Evolutionary conservation across 177 flowering plant genomes (phyloP).

Genomic region (Tripterygium wilfordii): DNA sequence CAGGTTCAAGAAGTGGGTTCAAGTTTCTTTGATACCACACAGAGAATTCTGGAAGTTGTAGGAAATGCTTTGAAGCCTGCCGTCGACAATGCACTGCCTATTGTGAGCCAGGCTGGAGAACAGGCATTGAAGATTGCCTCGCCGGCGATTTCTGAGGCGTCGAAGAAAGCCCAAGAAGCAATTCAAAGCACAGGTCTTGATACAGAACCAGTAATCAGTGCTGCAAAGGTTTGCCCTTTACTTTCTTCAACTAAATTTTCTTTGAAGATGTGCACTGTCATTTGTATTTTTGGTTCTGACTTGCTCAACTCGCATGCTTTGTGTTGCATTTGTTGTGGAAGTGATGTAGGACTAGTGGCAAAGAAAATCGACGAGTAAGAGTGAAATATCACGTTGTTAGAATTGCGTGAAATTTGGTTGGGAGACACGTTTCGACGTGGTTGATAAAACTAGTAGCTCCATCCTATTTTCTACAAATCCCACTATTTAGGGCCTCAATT

Average conservation of each 20-base stretch:
- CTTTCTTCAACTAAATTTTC: not conserved
- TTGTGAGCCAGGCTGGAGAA: conserved; percentile 63
- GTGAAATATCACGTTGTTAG: no score
- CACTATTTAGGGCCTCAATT: no score
- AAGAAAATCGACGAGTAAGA: no score
- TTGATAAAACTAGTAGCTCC: no score
- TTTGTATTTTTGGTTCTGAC: not conserved
- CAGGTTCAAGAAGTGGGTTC: conserved; percentile 62
- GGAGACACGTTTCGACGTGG: no score
- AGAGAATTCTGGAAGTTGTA: conserved; percentile 32
- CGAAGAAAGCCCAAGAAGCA: conserved; percentile 79
- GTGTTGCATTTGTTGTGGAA: no score
- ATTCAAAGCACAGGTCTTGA: conserved; percentile 72
- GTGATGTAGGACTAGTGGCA: no score
- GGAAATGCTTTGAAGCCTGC: conserved; percentile 63
- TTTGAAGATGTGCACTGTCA: not conserved
- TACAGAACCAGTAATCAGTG: conserved; percentile 56
- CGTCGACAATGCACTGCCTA: conserved; percentile 56
- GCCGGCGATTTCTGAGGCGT: conserved; percentile 68
- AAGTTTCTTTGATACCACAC: conserved; percentile 33
- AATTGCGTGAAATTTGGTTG: no score
- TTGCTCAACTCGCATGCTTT: not conserved
- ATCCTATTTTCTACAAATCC: no score
- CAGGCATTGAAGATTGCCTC: conserved; percentile 68
- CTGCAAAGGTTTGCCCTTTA: conserved; percentile 63